Evolutionary conservation across 306 rosid species (phyloP), one percentile per base, ranked within the genome.

Genomic region (Cercis canadensis): DNA sequence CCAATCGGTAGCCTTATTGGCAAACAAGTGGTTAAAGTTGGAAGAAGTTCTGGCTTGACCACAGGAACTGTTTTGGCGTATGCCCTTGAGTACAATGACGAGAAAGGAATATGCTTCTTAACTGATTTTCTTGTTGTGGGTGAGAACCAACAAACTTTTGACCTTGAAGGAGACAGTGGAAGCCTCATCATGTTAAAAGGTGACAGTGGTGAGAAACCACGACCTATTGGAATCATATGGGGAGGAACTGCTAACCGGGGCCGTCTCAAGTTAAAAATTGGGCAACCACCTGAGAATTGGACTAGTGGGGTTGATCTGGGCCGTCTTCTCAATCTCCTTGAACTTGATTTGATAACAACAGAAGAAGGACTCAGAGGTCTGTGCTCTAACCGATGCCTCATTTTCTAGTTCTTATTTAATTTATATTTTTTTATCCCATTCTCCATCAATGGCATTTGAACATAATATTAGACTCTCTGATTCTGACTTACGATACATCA

Each of bases 171-270:
- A 76, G 99, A 95, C 77, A 95, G 99, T 47, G 99, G 99, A 73
- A 91, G 99, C 54, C 96, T 95, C 72, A 95, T 95, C 64, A 82
- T 92, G 86, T 82, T 95, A 15, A 91, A 89, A 82, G 96, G 99
- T 37, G 92, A 84, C 61, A 75, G 82, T 64, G 85, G 88, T 45
- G 96, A 89, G 78, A 95, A 87, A 73, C 96, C 97, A 46, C 84
- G 69, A 5, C 96, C 97, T 4, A 92, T 95, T 21, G 99, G 99
- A 76, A 95, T 91, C 83, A 95, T 95, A 69, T 95, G 99, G 99
- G 99, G 99, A 47, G 99, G 99, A 69, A 95, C 99, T 55, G 99
- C 99, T 62, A 89, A 95, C 73, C 87, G 99, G 68, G 99, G 99
- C 39, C 92, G 99, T 55, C 96, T 95, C 34, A 95, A 95, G 73